Evolutionary conservation across 1,284 basidiomycete genomes (phyloP), one percentile per base, ranked within the genome.

Genomic region (Pseudozyma pruni): DNA sequence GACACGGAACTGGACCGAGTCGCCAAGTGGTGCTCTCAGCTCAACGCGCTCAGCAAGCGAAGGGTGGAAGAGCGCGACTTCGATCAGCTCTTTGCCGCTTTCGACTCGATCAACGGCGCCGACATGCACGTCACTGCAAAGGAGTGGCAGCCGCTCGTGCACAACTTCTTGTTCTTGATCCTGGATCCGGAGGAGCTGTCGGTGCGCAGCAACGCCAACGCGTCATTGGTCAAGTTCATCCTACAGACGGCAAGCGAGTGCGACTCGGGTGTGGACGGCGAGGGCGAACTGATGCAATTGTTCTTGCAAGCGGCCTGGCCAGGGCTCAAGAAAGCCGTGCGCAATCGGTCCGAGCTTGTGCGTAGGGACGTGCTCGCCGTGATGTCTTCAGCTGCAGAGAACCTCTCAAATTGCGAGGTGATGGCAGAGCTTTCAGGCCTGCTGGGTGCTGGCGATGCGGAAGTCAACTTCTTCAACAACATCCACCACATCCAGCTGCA

Each of bases 401-500:
- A 74, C 29, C 66, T 81, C 20, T 83, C 86, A 2, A 82, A 85
- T n/a, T 85, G 93, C 19, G 81, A 84, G 0, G 83, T 87, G 2
- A 84, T 97, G 37, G 87, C 87, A 43, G 93, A 97, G 78, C 90
- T 97, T 88, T 87, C 84, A 8, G 86, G 89, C 10, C 85, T 98
- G 10, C 86, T 97, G n/a, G 92, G 91, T 4, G 89, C 87, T 16
- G 94, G 92, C 1, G 95, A 98, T 78, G 91, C 92, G 43, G 96
- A 98, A 82, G 94, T 93, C 25, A 94, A 90, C 81, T 95, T 98
- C 85, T 98, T 99, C 87, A 90, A 90, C 85, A 98, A 99, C 83
- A 89, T 98, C 48, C 88, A 91, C 69, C 96, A 99, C 82, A 89
- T 98, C 49, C 96, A 98, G 84, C 85, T 91, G 5, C 95, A 98